A percentile compares a stretch with the other conserved stretches of the same genome.
These are phyloP conservation scores for Colletotrichum tofieldiae DNA, from an alignment of 2,329 filamentous ascomycete genomes.

Conservation along the genomic window DNA sequence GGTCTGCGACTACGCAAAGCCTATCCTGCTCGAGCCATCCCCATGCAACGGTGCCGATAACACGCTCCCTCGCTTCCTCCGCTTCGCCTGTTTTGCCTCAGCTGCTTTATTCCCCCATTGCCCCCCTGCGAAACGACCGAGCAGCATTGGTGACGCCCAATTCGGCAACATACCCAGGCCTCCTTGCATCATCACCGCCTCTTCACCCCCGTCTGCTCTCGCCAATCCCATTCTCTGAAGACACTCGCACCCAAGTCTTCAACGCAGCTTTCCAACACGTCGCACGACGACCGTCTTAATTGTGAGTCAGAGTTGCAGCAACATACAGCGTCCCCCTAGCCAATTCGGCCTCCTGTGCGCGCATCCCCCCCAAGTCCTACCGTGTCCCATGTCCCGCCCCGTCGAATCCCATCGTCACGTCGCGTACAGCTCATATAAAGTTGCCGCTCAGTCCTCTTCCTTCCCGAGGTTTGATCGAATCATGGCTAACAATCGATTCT, in stretches of 20 bases:
- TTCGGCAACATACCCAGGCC: slow-evolving; percentile 50
- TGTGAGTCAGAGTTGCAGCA: slow-evolving; percentile 45
- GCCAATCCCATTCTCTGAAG: slow-evolving; percentile 40
- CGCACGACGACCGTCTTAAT: slow-evolving; percentile 40
- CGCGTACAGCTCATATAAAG: slow-evolving; percentile 47
- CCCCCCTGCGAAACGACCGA: slow-evolving; percentile 48
- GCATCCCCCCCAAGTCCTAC: slow-evolving; percentile 10
- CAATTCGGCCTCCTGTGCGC: slow-evolving; percentile 36
- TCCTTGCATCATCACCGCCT: slow-evolving; percentile 45
- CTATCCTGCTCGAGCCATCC: slow-evolving; percentile 29
- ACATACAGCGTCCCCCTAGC: slow-evolving; percentile 36
- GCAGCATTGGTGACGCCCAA: slow-evolving; percentile 56
- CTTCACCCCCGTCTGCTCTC: slow-evolving; percentile 43
- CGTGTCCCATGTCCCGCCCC: slow-evolving; percentile 7
- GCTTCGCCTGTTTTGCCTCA: slow-evolving; percentile 46
- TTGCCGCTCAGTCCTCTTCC: slow-evolving; percentile 44
- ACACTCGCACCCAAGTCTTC: slow-evolving; percentile 30
- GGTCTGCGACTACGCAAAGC: slow-evolving; percentile 33
- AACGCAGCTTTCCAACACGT: slow-evolving; percentile 38
- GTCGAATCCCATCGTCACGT: slow-evolving; percentile 46
- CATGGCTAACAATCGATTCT: slow-evolving; percentile 40
- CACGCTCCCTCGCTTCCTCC: slow-evolving; percentile 47
- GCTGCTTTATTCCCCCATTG: slow-evolving; percentile 44
- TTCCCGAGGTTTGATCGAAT: slow-evolving; percentile 28
- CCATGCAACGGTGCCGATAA: slow-evolving; percentile 45